Conservation (phyloP, 1,139 yeast species). For the Schizosaccharomyces versatilis region DNA sequence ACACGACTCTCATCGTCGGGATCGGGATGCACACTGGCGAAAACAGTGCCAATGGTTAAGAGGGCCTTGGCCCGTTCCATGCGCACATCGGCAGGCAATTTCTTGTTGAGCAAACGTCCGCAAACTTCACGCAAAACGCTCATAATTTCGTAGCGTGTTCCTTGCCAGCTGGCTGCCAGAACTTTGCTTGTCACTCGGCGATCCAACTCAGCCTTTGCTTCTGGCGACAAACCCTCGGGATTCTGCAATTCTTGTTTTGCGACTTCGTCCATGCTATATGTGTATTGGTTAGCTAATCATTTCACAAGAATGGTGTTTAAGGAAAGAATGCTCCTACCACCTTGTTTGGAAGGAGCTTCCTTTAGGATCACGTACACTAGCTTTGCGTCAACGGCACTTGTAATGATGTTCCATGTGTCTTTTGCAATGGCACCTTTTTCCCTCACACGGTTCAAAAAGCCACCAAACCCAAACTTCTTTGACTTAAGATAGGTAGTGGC, state of each 20-base stretch:
- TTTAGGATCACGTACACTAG: background rate
- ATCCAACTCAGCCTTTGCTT: constrained; percentile 69
- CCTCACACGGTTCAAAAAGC: constrained; percentile 60
- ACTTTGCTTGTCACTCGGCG: constrained; percentile 45
- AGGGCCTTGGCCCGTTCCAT: constrained; percentile 64
- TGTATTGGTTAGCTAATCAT: constrained; percentile 15
- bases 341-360: background rate
- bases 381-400: constrained; percentile 79
- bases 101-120: constrained; percentile 50
- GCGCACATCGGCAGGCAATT: constrained; percentile 33
- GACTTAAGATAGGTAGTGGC: constrained; percentile 37
- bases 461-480: constrained; percentile 64
- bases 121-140: constrained; percentile 76
- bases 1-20: constrained; percentile 83
- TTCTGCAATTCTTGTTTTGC: constrained; percentile 26
- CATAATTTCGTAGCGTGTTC: constrained; percentile 72
- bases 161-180: constrained; percentile 89
- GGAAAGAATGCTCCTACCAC: too few species aligned
- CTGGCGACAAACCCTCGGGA: constrained; percentile 45
- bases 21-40: constrained; percentile 38
- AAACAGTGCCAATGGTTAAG: constrained; percentile 50
- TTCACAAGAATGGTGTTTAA: background rate
- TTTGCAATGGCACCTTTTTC: constrained; percentile 73
- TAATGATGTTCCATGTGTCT: constrained; percentile 68
- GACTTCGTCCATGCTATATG: constrained; percentile 52